Evolutionary conservation across 768 basidiomycete genomes (phyloP), one percentile per base, ranked within the genome.

Genomic region (Cyathus striatus): DNA sequence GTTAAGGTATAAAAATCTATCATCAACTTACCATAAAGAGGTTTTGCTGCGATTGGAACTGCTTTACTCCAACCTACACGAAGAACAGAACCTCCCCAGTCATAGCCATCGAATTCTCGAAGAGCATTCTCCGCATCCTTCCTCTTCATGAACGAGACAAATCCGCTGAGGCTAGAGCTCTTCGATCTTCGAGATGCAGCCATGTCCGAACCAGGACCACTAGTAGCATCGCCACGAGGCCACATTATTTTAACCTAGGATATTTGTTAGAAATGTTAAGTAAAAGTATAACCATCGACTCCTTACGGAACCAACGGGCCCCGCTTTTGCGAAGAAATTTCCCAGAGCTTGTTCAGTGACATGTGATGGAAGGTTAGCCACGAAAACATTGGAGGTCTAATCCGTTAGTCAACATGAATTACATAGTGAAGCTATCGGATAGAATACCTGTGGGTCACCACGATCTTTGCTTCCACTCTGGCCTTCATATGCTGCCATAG

Each of bases 1-100:
- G n/a, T n/a, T n/a, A n/a, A n/a, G n/a, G n/a, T n/a, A n/a, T n/a
- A n/a, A n/a, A n/a, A n/a, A n/a, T n/a, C n/a, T n/a, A n/a, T n/a
- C n/a, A n/a, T n/a, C n/a, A 13, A 46, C 75, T 53, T 47, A 96
- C 95, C 81, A 68, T 90, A 97, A 71, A 83, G 73, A 48, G 83
- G 73, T 59, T 83, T 86, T 1, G 75, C 66, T 23, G 86, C 90
- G 35, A 96, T 69, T 13, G 92, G 87, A 5, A 98, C 89, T 2
- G 94, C 90, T 65, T 98, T 98, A 58, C 95, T 95, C 94, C 95
- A 99, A 12, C 92, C 92, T 4, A 94, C 90, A 12, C 90, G 75
- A 3, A 99, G 66, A 17, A 90, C 61, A 27, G 76, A 88, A 5
- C 94, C 94, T 44, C 89, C 90, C 96, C 95, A 99, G 34, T 96